Conservation (phyloP, 768 basidiomycete species). For the Podaxis mareebaensis region DNA sequence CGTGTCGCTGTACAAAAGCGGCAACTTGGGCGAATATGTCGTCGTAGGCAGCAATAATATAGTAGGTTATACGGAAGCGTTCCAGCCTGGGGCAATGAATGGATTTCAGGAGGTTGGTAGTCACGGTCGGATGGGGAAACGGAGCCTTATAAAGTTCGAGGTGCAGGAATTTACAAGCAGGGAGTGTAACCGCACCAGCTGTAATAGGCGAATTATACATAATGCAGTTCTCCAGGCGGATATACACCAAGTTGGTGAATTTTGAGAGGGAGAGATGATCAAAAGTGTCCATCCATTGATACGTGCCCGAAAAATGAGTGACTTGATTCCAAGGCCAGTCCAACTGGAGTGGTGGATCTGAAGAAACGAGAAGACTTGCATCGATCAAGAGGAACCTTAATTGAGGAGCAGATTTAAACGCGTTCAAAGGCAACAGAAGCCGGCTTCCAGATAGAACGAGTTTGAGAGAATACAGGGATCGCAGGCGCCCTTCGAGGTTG, state of each 20-base stretch:
- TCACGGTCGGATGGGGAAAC: no score
- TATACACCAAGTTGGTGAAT: constrained; percentile 1
- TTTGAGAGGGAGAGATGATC: not conserved
- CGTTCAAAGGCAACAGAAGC: no score
- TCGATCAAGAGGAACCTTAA: not conserved
- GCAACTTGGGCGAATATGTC: not conserved
- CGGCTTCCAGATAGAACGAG: not conserved
- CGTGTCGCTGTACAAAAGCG: not conserved
- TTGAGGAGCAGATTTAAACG: not conserved
- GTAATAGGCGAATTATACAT: not conserved
- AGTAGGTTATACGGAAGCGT: not conserved
- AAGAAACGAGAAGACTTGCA: no score
- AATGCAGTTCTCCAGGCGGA: not conserved
- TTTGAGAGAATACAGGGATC: constrained; percentile 1
- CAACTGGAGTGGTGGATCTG: not conserved
- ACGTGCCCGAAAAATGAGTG: not conserved
- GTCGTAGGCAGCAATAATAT: not conserved
- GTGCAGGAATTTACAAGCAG: not conserved
- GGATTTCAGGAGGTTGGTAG: no score
- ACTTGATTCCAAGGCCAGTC: constrained; percentile 3
- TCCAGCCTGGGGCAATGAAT: not conserved
- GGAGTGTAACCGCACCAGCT: not conserved
- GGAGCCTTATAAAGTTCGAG: not conserved
- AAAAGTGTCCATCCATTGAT: not conserved
- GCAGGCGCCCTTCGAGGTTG: not conserved